These are phyloP conservation scores for Aspergillus phoenicis DNA, from an alignment of 2,329 filamentous ascomycete species.

Conservation along the genomic window DNA sequence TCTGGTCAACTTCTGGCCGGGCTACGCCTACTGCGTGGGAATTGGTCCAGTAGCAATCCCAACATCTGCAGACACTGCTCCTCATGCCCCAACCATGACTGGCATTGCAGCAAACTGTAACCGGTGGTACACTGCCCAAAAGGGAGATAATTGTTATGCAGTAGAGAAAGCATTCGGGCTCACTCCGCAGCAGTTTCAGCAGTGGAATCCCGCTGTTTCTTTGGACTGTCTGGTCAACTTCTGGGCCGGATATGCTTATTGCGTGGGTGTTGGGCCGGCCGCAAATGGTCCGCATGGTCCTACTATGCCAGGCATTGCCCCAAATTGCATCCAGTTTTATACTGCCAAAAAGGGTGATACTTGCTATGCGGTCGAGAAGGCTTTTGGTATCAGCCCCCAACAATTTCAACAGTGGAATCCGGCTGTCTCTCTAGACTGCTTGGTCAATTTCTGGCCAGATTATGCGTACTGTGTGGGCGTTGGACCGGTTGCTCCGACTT, in stretches of 20 bases:
- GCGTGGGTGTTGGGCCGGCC: slow-evolving; percentile 12
- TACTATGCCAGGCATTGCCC: slow-evolving; percentile 13
- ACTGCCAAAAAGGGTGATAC: slow-evolving; percentile 15
- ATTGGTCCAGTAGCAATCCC: background rate
- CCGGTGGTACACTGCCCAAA: slow-evolving; percentile 15
- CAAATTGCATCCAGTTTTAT: slow-evolving; percentile 16
- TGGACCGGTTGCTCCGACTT: background rate
- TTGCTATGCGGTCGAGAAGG: slow-evolving; percentile 5
- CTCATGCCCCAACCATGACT: slow-evolving; percentile 8
- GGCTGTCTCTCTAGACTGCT: slow-evolving; percentile 9
- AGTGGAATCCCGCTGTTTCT: slow-evolving; percentile 14
- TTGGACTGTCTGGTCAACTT: slow-evolving; percentile 14
- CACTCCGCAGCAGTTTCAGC: slow-evolving; percentile 9
- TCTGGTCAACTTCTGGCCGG: slow-evolving; percentile 12
- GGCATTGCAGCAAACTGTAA: slow-evolving; percentile 14
- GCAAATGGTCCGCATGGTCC: background rate
- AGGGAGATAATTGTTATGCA: slow-evolving; percentile 12
- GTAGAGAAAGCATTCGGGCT: slow-evolving; percentile 4
- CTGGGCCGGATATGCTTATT: slow-evolving; percentile 16
- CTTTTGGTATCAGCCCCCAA: slow-evolving; percentile 3
- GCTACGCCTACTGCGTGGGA: slow-evolving; percentile 17
- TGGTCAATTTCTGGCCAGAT: slow-evolving; percentile 12
- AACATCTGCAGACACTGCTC: slow-evolving; percentile 1
- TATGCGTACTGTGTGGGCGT: slow-evolving; percentile 19
- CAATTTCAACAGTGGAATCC: slow-evolving; percentile 18